Evolutionary conservation across 148 eudicot species (phyloP), one percentile per base, ranked within the genome.

Genomic region (Suaeda aralocaspica): DNA sequence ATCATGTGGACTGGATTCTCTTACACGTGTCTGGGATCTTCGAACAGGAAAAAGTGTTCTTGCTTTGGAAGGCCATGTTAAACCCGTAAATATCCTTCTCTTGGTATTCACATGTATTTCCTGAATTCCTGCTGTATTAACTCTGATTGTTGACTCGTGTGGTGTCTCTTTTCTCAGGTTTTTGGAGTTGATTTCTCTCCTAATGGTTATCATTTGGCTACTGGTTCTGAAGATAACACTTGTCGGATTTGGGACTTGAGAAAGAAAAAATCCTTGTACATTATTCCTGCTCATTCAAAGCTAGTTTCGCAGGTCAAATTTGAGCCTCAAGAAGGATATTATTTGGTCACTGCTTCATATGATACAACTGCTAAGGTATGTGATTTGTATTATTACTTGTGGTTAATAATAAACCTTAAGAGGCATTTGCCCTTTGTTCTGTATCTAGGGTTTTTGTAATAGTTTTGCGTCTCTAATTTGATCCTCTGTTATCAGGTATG

Each of bases 321-420:
- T 84, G 99, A 94, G 75, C 96, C 99, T 78, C 97, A 94, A 73
- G 99, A 94, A 68, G 99, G 99, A 21, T 94, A 91, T 78, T 89
- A 84, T 75, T 68, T 94, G 69, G 93, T 86, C 25, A 91, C 99
- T 44, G 88, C 92, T 73, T 94, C 99, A 13, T 87, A 91, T 70
- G 99, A 94, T 81, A 87, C 56, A 83, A 89, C 93, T 34, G 96
- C 91, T 64, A 94, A 91, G 99, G 99, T 91, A 82, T 7, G 51
- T 14, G 25, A 42, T 60, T 58, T 67, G 25, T 52, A n/a, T 30
- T 9, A 9, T 59, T 61, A 1, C 67, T 31, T 21, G 52, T 53
- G 50, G 25, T 1, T 22, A 48, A 77, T 19, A 45, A 2, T n/a
- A 18, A 28, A 10, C 19, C 13, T 60, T 44, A 18, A 1, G 34